Percentiles rank a stretch among this genome's conserved stretches.
Conservation (phyloP, 805 yeast species). For the Candida maesae region DNA sequence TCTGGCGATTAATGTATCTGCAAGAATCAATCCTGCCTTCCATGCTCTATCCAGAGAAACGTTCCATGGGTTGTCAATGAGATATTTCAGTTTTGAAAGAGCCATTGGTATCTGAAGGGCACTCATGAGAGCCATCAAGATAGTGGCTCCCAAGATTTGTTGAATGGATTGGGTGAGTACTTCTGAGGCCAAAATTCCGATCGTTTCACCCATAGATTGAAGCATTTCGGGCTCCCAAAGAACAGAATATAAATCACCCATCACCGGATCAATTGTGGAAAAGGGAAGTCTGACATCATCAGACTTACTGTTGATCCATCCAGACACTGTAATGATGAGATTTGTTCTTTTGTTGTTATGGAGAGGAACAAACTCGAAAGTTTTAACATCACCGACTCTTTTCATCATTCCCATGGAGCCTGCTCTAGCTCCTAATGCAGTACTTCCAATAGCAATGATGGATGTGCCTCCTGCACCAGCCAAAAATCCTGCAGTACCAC, state of each 20-base stretch:
- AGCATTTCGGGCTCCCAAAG: constrained; percentile 99
- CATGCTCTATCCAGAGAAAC: constrained; percentile 96
- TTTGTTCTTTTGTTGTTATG: constrained; percentile 89
- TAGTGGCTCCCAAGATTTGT: constrained; percentile 90
- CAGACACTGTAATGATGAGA: constrained; percentile 83
- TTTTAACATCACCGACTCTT: constrained; percentile 87
- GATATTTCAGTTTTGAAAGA: constrained; percentile 79
- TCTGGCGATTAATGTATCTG: constrained; percentile 83
- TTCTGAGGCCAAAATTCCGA: constrained; percentile 88
- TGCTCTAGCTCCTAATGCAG: constrained; percentile 84
- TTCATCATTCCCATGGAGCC: constrained; percentile 82
- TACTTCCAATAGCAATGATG: constrained; percentile 86
- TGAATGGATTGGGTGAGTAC: constrained; percentile 90
- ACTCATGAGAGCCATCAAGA: constrained; percentile 85
- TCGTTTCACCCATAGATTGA: constrained; percentile 93
- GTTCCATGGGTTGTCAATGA: constrained; percentile 96
- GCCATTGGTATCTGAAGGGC: constrained; percentile 92
- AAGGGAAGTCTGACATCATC: constrained; percentile 97
- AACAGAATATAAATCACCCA: constrained; percentile 92
- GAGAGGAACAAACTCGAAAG: constrained; percentile 90
- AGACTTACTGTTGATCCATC: constrained; percentile 94
- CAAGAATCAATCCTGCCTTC: constrained; percentile 88
- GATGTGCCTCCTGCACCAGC: constrained; percentile 98
- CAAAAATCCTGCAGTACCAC: constrained; percentile 88
- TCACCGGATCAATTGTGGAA: constrained; percentile 93